These are phyloP conservation scores for Iris pallida DNA, from an alignment of 116 monocot genomes.

Conservation along the genomic window DNA sequence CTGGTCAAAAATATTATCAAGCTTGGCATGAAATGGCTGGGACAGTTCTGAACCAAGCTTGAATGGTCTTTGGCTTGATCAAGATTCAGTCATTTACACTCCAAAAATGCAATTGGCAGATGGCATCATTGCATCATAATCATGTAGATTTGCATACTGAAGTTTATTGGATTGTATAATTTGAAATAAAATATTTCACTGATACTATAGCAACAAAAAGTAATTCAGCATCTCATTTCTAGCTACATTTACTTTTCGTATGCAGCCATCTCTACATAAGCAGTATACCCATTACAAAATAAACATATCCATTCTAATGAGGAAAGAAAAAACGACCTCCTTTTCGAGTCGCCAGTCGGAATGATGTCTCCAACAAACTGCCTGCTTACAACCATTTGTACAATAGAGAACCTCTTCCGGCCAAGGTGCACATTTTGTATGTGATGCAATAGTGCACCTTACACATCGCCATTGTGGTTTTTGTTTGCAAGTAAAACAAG, in stretches of 20 bases:
- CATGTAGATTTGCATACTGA: background rate
- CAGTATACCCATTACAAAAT: background rate
- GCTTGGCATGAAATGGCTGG: no score
- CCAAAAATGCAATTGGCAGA: no score
- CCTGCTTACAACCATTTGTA: slow-evolving; percentile 22
- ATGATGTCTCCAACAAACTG: slow-evolving; percentile 86
- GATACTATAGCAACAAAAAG: background rate
- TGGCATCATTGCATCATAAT: background rate
- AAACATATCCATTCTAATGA: slow-evolving; percentile 10
- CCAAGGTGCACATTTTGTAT: slow-evolving; percentile 82
- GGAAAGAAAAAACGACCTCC: slow-evolving; percentile 56
- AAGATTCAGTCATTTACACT: no score
- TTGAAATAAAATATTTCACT: background rate
- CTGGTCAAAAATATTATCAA: no score
- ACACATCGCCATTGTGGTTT: slow-evolving; percentile 65
- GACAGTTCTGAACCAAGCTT: no score
- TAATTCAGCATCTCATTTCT: background rate
- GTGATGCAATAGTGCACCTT: slow-evolving; percentile 54
- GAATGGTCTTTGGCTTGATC: no score
- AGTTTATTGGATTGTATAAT: background rate
- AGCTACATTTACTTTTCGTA: background rate
- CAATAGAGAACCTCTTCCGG: slow-evolving; percentile 26
- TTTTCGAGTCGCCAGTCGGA: slow-evolving; percentile 64
- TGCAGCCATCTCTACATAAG: background rate
- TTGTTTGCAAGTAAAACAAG: slow-evolving; percentile 73